Base-by-base conservation (phyloP, 2,329 filamentous ascomycete species). In the Aspergillus sp. region DNA sequence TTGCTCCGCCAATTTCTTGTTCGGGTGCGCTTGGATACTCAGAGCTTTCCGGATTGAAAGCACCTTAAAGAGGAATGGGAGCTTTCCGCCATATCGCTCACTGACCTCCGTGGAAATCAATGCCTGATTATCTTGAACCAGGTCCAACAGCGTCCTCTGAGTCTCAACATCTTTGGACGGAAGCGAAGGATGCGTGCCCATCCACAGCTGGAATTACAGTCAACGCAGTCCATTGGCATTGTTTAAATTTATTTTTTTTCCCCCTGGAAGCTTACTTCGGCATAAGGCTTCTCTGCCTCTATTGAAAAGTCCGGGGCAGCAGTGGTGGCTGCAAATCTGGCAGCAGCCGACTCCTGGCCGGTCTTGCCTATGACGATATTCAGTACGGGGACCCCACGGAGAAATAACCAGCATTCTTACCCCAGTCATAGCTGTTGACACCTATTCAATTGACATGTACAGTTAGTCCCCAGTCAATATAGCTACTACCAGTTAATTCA, bases 351-450 rank as follows among this genome's bases (percentile, higher is more conserved):
- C 49, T 86, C 80, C 53, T 81, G 80, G 61, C 93, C 93, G 64
- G 90, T 80, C 77, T 98, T 98, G 57, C 91, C 81, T 84, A 60
- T 55, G 52, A 55, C 41, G 52, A 53, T 50, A 49, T 55, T 68
- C 52, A 70, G 63, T 56, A 53, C 50, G 49, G 55, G 49, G 54
- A 43, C 48, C 49, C 44, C 23, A 48, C 41, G 25, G 41, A 49
- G 52, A 60, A 65, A 53, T 68, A 60, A 53, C 47, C 57, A 51
- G 58, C 48, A 44, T 39, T 51, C 74, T 57, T 70, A 83, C 82
- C 93, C 93, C 93, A 98, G 74, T 96, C 93, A 68, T 98, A 98
- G 70, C 90, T 96, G 72, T 97, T 97, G 64, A 95, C 89, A 64
- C 91, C 93, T 85, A 42, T 22, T 32, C 17, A 39, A 12, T 46